Base-by-base conservation (phyloP, 345 rosid species). In the Gossypium longicalyx region DNA sequence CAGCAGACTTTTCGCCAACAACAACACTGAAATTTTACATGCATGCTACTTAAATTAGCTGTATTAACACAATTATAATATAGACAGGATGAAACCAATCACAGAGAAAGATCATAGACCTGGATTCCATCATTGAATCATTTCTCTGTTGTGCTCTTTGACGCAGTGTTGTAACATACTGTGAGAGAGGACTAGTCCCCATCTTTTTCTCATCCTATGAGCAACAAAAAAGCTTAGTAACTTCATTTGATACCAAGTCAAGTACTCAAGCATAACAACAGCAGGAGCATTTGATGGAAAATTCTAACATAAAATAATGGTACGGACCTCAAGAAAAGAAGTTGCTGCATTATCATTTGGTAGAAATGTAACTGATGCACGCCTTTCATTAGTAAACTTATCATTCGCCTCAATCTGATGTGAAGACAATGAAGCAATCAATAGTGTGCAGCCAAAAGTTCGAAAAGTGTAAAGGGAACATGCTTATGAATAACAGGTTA, bases 61-160 rank as follows among this genome's bases (percentile, higher is more conserved):
- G 73, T 51, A 59, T 51, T 69, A 41, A 44, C 9, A 44, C 38
- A 43, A 13, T 38, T 29, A 53, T 12, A 54, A 25, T 16, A 22
- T 41, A 38, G 8, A 54, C 17, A n/a, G 11, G 59, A 72, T 17
- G 29, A 70, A 22, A 1, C 25, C 22, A 20, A 76, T 45, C 60
- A 8, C 76, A 53, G 20, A 75, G 60, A 29, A 56, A 10, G 47
- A 72, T 64, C 11, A 25, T 68, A 48, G 73, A 95, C 99, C 97
- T 90, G 79, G 99, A 93, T 84, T 91, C 94, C 79, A 74, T 84
- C 89, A 95, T 74, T 2, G 91, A 86, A 67, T 86, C 88, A 4
- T 77, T 85, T 82, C 93, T 87, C 81, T 91, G 89, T 69, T 84
- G 84, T 20, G 94, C 93, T 86, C 89, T 85, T 85, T 84, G 83